A percentile compares a stretch with the other conserved stretches of the same genome.
phyloP scores from a whole-genome alignment of 805 yeast species.

The Metschnikowia colocasiae region DNA sequence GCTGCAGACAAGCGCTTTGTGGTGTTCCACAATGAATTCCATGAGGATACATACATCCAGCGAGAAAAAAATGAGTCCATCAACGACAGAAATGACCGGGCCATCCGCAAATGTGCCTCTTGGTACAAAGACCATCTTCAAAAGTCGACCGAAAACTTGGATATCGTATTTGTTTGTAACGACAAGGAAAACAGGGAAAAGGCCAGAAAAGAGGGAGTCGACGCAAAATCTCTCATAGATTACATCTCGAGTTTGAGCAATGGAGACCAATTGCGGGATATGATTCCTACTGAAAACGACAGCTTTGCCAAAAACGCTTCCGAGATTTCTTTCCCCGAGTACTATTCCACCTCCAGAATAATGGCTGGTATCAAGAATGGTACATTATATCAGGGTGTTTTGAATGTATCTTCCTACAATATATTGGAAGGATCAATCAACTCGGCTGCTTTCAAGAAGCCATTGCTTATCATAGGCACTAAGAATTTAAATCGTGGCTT shows the following conservation, averaged over 20 bases:
- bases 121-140: constrained; percentile 71
- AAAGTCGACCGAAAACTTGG: constrained; percentile 35
- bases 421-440: constrained; percentile 82
- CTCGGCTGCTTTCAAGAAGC: constrained; percentile 70
- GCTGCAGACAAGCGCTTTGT: constrained; percentile 77
- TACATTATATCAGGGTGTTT: constrained; percentile 78
- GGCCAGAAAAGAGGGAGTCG: constrained; percentile 52
- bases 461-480: constrained; percentile 76
- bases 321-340: constrained; percentile 68
- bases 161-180: constrained; percentile 64
- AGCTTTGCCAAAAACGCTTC: constrained; percentile 34
- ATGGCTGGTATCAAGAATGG: constrained; percentile 91
- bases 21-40: constrained; percentile 92
- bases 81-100: constrained; percentile 89
- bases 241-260: constrained; percentile 71
- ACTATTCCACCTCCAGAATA: constrained; percentile 73
- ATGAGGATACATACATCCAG: constrained; percentile 60
- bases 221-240: constrained; percentile 56
- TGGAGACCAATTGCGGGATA: constrained; percentile 70
- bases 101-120: constrained; percentile 69
- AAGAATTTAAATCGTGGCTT: constrained; percentile 86
- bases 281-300: constrained; percentile 58
- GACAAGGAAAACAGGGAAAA: constrained; percentile 63
- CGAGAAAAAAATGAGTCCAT: constrained; percentile 66
- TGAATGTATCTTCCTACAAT: constrained; percentile 80